A percentile compares a stretch with the other conserved stretches of the same genome.
These are phyloP conservation scores for Fusarium nelsonii DNA, from an alignment of 2,329 filamentous ascomycete species.

Conservation along the genomic window DNA sequence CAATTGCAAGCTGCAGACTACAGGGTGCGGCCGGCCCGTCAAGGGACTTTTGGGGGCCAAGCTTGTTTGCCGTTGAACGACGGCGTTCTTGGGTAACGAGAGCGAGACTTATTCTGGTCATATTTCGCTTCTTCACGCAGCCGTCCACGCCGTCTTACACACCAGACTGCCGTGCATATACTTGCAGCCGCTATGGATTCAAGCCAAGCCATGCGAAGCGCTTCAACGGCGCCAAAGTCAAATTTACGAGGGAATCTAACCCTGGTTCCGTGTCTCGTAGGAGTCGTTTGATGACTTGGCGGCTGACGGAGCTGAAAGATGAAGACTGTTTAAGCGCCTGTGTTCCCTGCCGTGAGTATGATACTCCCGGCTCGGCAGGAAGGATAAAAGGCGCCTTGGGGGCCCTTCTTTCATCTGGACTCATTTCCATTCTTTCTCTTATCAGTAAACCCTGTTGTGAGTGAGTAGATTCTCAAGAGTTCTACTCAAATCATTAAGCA, in stretches of 20 bases:
- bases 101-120: slow-evolving; percentile 13
- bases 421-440: neutral
- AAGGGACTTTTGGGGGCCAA: slow-evolving; percentile 30
- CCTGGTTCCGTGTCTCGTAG: neutral
- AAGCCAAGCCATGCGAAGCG: neutral
- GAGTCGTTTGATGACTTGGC: slow-evolving; percentile 20
- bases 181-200: neutral
- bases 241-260: neutral
- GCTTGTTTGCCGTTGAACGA: slow-evolving; percentile 9
- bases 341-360: neutral
- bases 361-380: neutral
- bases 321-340: slow-evolving; percentile 9
- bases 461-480: neutral
- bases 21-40: neutral
- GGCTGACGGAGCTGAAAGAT: slow-evolving; percentile 23
- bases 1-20: slow-evolving; percentile 1
- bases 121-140: neutral
- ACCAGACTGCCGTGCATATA: neutral
- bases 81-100: neutral
- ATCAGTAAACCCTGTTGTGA: neutral
- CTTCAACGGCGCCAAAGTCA: neutral
- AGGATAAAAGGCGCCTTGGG: slow-evolving; percentile 24
- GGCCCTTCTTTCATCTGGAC: neutral
- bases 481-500: neutral
- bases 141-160: slow-evolving; percentile 1